Base-by-base conservation (phyloP, 2,329 filamentous ascomycete species). In the Triangularia verruculosa region DNA sequence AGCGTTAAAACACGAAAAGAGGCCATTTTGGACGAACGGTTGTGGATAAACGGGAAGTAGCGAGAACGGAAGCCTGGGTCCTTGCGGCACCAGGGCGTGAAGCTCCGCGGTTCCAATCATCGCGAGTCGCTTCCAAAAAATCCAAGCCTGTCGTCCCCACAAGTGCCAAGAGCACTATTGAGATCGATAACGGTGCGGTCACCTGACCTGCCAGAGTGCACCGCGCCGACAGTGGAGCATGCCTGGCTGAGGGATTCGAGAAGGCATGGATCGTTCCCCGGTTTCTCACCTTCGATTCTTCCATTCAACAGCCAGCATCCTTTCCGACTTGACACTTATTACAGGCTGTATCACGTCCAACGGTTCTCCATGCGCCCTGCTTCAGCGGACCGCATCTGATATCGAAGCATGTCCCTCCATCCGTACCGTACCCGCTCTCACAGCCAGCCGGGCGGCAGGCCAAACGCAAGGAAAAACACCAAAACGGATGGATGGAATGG, bases 401-500 rank as follows among this genome's bases (percentile, higher is more conserved):
- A 47, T 47, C n/a, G 39, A 47, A 20, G 39, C 39, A 47, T 47
- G 20, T 47, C 39, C 15, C n/a, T 47, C 39, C 20, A 47, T 47
- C 39, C 39, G 39, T 12, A 22, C 39, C 39, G 39, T 20, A 17
- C 17, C n/a, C 17, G 34, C 27, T 5, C 4, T n/a, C 11, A 13
- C 47, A 52, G 15, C 47, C 22, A 12, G 20, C 17, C 25, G 15
- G 57, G 57, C 57, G 57, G 57, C 57, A 51, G 57, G 24, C 11
- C 22, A 59, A 59, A 59, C 56, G 51, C 28, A 22, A 24, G 25
- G 17, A 53, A 15, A 27, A 56, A 27, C 25, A 27, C 22, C 24
- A 56, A 56, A 39, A 57, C 27, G 55, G 55, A 57, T 59, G 43
- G 56, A 65, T 59, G 43, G 56, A 65, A 70, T 69, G 68, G 68